Percentiles rank a stretch among this genome's conserved stretches.
phyloP scores from a whole-genome alignment of 2,329 filamentous ascomycete genomes.

The Graphilbum fragrans region DNA sequence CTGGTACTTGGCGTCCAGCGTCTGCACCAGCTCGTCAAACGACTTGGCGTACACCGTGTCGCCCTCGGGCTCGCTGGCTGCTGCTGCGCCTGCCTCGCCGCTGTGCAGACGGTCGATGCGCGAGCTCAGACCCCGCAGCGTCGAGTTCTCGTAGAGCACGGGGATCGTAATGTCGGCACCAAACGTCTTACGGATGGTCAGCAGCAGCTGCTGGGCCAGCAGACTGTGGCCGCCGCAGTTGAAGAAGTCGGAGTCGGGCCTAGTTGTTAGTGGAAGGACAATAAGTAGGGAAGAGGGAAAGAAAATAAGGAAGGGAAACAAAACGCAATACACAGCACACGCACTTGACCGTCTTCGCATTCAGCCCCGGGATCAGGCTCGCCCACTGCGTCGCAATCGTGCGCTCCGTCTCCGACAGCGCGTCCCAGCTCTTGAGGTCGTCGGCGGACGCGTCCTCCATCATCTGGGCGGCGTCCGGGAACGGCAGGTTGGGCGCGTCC shows the following conservation, averaged over 20 bases:
- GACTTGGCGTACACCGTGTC: conserved; percentile 9
- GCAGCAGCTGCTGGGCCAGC: conserved; percentile 68
- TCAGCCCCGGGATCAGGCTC: conserved; percentile 52
- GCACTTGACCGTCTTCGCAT: conserved; percentile 26
- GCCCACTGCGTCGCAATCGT: conserved; percentile 63
- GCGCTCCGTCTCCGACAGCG: conserved; percentile 44
- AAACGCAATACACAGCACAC: no score
- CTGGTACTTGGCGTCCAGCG: conserved; percentile 10
- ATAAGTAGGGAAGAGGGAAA: conserved; percentile 15
- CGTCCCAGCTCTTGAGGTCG: background rate
- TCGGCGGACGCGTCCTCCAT: conserved; percentile 10
- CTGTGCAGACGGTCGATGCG: conserved; percentile 27
- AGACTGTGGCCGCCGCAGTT: conserved; percentile 73
- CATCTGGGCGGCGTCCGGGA: conserved; percentile 56
- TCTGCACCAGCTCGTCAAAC: conserved; percentile 27
- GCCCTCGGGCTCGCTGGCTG: conserved; percentile 8
- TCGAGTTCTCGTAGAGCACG: conserved; percentile 55
- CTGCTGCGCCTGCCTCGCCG: background rate
- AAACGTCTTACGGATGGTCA: conserved; percentile 40
- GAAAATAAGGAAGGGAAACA: no score
- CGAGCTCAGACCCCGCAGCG: conserved; percentile 30
- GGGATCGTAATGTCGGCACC: conserved; percentile 51
- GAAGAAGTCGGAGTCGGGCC: conserved; percentile 54
- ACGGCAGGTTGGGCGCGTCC: conserved; percentile 67
- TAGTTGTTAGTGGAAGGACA: conserved; percentile 18